A percentile compares a stretch with the other conserved stretches of the same genome.
Conservation (phyloP, 495 filamentous ascomycete genomes). For the Mycothermus thermophilus region DNA sequence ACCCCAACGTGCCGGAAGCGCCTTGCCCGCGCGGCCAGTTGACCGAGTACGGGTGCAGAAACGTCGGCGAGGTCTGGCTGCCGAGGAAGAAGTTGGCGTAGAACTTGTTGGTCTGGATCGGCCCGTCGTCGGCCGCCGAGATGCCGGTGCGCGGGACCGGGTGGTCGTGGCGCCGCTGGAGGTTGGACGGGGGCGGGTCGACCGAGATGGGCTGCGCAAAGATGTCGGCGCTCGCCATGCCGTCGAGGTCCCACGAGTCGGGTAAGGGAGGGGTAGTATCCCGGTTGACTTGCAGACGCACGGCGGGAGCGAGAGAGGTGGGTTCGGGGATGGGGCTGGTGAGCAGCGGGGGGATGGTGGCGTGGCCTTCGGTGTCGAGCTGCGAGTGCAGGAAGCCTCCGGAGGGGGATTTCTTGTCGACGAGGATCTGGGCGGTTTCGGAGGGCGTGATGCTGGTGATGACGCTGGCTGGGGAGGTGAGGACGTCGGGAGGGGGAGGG, state of each 20-base stretch:
- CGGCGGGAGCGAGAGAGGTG: conserved; percentile 12
- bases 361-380: conserved; percentile 11
- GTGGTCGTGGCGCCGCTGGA: conserved; percentile 35
- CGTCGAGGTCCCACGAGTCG: too few species aligned
- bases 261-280: too few species aligned
- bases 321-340: conserved; percentile 10
- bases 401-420: conserved; percentile 3
- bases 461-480: conserved; percentile 11
- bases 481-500: background rate
- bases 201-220: conserved; percentile 47
- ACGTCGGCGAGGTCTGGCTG: conserved; percentile 52
- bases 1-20: conserved; percentile 54
- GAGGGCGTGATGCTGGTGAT: conserved; percentile 12
- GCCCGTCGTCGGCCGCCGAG: conserved; percentile 26
- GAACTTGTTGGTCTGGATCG: conserved; percentile 79
- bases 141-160: conserved; percentile 29
- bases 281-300: too few species aligned
- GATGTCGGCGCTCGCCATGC: conserved; percentile 24
- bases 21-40: conserved; percentile 62
- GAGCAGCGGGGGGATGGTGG: conserved; percentile 10
- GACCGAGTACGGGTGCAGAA: conserved; percentile 77
- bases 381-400: conserved; percentile 8
- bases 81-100: conserved; percentile 82
- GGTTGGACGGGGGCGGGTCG: conserved; percentile 38
- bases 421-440: conserved; percentile 13